Evolutionary conservation across 2,329 filamentous ascomycete genomes (phyloP).

Genomic region (Xylaria sp.): DNA sequence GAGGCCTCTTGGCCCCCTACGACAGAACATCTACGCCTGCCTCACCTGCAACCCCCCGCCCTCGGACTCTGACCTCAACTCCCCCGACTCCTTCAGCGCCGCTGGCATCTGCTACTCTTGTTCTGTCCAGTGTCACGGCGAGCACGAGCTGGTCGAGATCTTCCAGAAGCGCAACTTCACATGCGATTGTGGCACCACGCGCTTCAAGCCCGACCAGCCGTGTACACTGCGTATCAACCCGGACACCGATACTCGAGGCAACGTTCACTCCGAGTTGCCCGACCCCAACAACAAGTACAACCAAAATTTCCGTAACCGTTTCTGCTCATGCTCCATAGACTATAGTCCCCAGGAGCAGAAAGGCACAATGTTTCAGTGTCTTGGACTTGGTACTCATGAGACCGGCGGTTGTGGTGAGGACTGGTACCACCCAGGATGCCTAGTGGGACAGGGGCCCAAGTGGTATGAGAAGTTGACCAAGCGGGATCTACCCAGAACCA

Average conservation of each 20-base stretch:
- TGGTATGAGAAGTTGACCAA: constrained; percentile 70
- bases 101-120: constrained; percentile 97
- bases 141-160: constrained; percentile 93
- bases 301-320: constrained; percentile 91
- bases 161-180: constrained; percentile 96
- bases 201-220: constrained; percentile 72
- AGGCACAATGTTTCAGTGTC: constrained; percentile 97
- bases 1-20: constrained; percentile 84
- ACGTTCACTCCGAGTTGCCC: constrained; percentile 79
- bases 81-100: constrained; percentile 68
- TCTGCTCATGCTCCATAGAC: constrained; percentile 88
- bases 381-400: constrained; percentile 82
- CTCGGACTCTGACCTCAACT: constrained; percentile 55
- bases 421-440: constrained; percentile 95
- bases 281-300: constrained; percentile 86
- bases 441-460: constrained; percentile 80
- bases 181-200: constrained; percentile 93
- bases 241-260: constrained; percentile 77
- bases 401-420: constrained; percentile 94
- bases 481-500: constrained; percentile 41
- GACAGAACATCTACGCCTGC: constrained; percentile 91
- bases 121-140: constrained; percentile 95
- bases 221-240: constrained; percentile 81
- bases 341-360: constrained; percentile 92
- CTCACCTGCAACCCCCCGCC: constrained; percentile 91